Evolutionary conservation across 805 yeast genomes (phyloP), one percentile per base, ranked within the genome.

Genomic region (Clavispora fructus): DNA sequence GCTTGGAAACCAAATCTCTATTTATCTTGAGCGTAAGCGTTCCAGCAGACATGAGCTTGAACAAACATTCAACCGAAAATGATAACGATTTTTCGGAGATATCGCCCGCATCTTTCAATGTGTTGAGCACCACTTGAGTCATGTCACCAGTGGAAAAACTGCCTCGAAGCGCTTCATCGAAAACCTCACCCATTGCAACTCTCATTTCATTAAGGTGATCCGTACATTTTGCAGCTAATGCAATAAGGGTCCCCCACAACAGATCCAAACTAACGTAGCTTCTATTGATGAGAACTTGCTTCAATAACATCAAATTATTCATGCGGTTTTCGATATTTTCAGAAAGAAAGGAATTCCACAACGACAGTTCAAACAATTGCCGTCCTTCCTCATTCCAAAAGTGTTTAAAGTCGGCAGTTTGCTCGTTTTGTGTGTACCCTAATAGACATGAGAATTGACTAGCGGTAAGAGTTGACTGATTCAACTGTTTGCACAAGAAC

Each of bases 251-350:
- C 2, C 39, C 25, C 69, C 71, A 68, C 12, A 66, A 47, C 19
- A 47, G 54, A 1, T 35, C 27, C 30, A 62, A 46, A 11, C 58
- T 51, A 16, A 69, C 33, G 5, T 46, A 35, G 26, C 42, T 45
- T 14, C 63, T 50, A 47, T 59, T 64, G 29, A 68, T 63, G 13
- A 71, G 57, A 31, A 67, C 42, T 47, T 68, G 75, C 43, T 71
- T 71, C 25, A 70, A 23, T 8, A 72, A 39, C 19, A 71, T 55
- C 41, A 71, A 60, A 3, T 69, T 75, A 43, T 60, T 60, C 12
- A 67, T 45, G 3, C 58, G 43, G 16, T 51, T 35, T 4, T 12
- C 51, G 1, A 58, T 31, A 13, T 45, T 31, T 2, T 39, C 43
- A 28, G 35, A 38, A 8, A 45, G 39, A 35, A 60, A 57, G 42